Percentiles rank a stretch among this genome's conserved stretches.
These are phyloP conservation scores for Hibiscus tridactylites DNA, from an alignment of 345 rosid genomes.

Conservation along the genomic window DNA sequence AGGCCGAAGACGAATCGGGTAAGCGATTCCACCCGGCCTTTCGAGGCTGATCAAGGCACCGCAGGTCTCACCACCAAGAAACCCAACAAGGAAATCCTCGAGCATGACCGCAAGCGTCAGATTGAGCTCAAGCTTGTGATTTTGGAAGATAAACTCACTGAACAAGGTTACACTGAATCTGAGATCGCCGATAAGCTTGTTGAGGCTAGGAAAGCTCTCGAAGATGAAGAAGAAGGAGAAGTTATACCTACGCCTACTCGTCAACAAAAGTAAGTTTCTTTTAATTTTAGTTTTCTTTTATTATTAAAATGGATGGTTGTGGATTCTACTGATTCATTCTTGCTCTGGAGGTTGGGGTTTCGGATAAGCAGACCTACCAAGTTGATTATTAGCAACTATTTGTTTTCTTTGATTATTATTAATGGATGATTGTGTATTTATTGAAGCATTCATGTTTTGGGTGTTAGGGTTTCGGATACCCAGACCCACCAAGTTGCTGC, in stretches of 20 bases:
- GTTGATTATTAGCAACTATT: conserved; percentile 28
- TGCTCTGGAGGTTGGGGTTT: conserved; percentile 29
- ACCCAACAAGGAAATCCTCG: conserved; percentile 75
- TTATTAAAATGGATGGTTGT: not conserved
- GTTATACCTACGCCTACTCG: not conserved
- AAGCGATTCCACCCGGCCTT: conserved; percentile 44
- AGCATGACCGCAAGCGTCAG: conserved; percentile 91
- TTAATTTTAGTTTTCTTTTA: not conserved
- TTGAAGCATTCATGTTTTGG: not conserved
- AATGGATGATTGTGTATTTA: not conserved
- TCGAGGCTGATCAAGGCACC: conserved; percentile 72
- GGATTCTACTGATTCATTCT: not conserved
- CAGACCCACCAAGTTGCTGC: conserved; percentile 95
- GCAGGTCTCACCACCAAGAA: conserved; percentile 70
- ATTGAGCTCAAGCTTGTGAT: conserved; percentile 75
- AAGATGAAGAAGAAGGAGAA: conserved; percentile 23
- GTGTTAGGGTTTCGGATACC: conserved; percentile 56
- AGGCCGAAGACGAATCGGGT: conserved; percentile 65
- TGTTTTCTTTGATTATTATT: not conserved
- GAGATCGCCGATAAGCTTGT: conserved; percentile 80
- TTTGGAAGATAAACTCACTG: conserved; percentile 72
- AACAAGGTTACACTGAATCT: conserved; percentile 70
- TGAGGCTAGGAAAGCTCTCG: conserved; percentile 62
- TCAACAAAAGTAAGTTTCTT: not conserved
- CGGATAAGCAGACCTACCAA: conserved; percentile 81